phyloP scores from a whole-genome alignment of 768 basidiomycete species.

The Lactarius hengduanensis region DNA sequence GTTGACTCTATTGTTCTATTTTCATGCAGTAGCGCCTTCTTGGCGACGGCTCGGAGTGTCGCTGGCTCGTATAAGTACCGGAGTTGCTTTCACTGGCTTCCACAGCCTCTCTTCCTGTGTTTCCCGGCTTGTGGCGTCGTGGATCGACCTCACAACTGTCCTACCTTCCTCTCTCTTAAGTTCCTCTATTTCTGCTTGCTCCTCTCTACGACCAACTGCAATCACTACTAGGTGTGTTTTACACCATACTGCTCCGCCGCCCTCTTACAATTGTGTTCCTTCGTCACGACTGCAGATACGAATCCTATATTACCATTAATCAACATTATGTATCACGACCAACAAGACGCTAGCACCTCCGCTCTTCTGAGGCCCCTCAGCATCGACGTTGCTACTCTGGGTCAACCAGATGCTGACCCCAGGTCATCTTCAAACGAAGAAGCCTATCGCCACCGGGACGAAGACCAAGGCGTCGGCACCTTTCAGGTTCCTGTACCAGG shows the following conservation, averaged over 20 bases:
- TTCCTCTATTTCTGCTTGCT: background rate
- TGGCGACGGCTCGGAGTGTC: background rate
- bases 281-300: conserved; percentile 2
- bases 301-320: conserved; percentile 1
- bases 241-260: no score
- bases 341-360: background rate
- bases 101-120: conserved; percentile 4
- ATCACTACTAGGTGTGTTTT: background rate
- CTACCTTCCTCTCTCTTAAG: background rate
- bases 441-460: background rate
- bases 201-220: background rate
- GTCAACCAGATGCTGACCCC: background rate
- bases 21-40: background rate
- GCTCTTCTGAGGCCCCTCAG: background rate
- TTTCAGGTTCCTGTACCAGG: conserved; percentile 12
- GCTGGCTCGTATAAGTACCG: conserved; percentile 20
- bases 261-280: background rate
- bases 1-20: conserved; percentile 16
- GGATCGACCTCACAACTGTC: conserved; percentile 13
- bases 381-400: background rate
- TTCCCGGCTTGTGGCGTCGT: conserved; percentile 24
- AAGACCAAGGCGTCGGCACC: background rate
- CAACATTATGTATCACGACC: conserved; percentile 8
- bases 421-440: background rate
- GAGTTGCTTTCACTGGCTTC: background rate